phyloP scores from a whole-genome alignment of 73 alveolate species.

The Symbiodinium natans region DNA sequence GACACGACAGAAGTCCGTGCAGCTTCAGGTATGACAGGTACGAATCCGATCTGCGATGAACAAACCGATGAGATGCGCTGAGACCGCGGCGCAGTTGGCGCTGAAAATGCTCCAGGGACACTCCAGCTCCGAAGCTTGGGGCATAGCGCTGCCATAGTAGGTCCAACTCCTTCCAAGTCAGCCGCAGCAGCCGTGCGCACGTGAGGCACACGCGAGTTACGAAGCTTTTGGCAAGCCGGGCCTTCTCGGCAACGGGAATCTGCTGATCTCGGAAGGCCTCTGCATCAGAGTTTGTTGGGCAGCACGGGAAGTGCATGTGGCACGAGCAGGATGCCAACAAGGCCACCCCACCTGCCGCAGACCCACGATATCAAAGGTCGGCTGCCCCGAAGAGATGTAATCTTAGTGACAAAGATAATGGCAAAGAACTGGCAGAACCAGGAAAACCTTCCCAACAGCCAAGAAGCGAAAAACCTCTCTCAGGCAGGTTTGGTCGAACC shows the following conservation, averaged over 20 bases:
- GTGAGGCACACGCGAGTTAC: not conserved
- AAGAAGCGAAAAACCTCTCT: conserved; percentile 37
- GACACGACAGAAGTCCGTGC: too few relatives aligned
- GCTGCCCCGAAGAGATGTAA: conserved; percentile 78
- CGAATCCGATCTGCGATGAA: too few relatives aligned
- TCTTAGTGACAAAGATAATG: conserved; percentile 11
- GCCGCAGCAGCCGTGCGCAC: not conserved
- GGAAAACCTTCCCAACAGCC: conserved; percentile 9
- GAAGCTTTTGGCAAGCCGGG: not conserved
- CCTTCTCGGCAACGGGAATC: conserved; percentile 54
- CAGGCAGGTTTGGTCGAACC: conserved; percentile 59
- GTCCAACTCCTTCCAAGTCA: not conserved
- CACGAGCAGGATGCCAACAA: not conserved
- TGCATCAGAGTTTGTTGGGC: too few relatives aligned
- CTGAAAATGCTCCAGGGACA: conserved; percentile 59
- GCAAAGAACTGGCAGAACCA: not conserved
- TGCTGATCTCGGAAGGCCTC: conserved; percentile 80
- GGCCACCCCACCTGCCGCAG: conserved; percentile 32
- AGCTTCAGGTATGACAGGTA: too few relatives aligned
- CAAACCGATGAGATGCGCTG: too few relatives aligned
- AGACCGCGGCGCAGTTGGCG: conserved; percentile 29
- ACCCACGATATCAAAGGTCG: conserved; percentile 67
- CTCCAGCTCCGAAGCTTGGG: conserved; percentile 62
- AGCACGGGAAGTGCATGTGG: not conserved
- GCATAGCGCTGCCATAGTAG: conserved; percentile 80